Percentiles rank a stretch among this genome's conserved stretches.
Conservation (phyloP, 176 grass and related monocot genomes). For the Echinochloa phyllopogon region DNA sequence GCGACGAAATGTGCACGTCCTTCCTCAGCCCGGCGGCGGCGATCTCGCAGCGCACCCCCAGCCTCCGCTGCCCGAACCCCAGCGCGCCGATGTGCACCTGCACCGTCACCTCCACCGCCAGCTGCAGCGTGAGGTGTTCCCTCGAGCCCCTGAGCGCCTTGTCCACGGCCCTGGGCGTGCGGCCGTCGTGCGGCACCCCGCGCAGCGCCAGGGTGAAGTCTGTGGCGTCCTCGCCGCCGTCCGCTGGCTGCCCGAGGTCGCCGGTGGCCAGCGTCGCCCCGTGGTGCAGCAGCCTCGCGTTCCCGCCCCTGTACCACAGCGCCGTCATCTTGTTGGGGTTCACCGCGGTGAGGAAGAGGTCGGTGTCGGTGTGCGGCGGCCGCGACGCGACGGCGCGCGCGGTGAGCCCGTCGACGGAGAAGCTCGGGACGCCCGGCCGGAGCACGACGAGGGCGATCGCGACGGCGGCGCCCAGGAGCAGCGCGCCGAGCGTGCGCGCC, state of each 20-base stretch:
- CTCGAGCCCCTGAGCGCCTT: conserved; percentile 50
- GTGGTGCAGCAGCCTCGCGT: conserved; percentile 32
- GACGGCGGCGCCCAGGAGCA: conserved; percentile 34
- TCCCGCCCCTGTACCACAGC: conserved; percentile 56
- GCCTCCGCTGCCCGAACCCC: conserved; percentile 42
- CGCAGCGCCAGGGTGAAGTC: conserved; percentile 51
- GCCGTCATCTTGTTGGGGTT: conserved; percentile 72
- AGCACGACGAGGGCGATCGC: conserved; percentile 41
- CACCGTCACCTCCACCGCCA: conserved; percentile 44
- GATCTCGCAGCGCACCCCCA: conserved; percentile 52
- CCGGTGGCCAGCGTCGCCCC: conserved; percentile 45
- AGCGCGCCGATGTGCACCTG: conserved; percentile 61
- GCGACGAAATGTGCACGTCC: conserved; percentile 55
- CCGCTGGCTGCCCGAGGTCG: conserved; percentile 40
- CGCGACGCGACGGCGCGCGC: conserved; percentile 38
- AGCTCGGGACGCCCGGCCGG: conserved; percentile 55
- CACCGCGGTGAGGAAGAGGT: conserved; percentile 54
- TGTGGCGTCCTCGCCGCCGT: conserved; percentile 57
- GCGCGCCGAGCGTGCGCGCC: conserved; percentile 24
- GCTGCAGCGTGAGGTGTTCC: conserved; percentile 39
- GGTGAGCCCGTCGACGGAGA: conserved; percentile 53
- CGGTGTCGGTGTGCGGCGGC: conserved; percentile 44
- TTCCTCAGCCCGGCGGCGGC: conserved; percentile 52
- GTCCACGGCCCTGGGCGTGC: conserved; percentile 45
- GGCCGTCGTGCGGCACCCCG: conserved; percentile 19